Conservation (phyloP, 2,329 filamentous ascomycete genomes). For the Rhynchosporium graminicola region DNA sequence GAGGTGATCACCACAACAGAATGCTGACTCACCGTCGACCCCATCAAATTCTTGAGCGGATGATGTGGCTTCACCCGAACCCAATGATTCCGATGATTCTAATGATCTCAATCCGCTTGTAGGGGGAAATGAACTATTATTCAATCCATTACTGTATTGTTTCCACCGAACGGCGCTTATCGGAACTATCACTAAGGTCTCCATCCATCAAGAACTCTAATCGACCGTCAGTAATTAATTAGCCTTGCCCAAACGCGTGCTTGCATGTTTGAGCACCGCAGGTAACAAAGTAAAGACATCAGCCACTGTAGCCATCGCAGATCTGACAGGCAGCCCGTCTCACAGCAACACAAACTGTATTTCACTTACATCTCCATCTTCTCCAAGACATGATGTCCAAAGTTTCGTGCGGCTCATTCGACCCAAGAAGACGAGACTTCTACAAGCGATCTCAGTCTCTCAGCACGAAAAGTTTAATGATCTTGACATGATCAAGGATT, state of each 20-base stretch:
- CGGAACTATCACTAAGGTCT: neutral
- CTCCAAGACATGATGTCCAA: slow-evolving; percentile 4
- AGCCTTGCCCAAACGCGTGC: slow-evolving; percentile 10
- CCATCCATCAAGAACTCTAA: neutral
- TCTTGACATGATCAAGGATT: slow-evolving; percentile 6
- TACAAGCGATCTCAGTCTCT: neutral
- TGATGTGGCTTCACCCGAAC: no score
- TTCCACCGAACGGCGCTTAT: neutral
- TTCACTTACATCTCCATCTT: neutral
- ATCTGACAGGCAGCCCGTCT: neutral
- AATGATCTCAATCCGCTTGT: no score
- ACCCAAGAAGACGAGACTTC: neutral
- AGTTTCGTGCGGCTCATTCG: neutral
- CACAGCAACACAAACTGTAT: neutral
- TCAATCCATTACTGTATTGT: neutral
- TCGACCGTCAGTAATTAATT: neutral
- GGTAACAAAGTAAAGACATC: neutral
- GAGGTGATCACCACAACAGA: no score
- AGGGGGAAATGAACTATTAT: no score
- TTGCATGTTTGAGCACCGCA: neutral
- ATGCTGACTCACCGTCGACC: no score
- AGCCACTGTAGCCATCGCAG: slow-evolving; percentile 10
- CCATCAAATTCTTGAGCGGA: no score
- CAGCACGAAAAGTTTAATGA: neutral
- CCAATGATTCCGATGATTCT: no score